phyloP scores from a whole-genome alignment of 768 basidiomycete genomes.

The Boletus sensibilis region DNA sequence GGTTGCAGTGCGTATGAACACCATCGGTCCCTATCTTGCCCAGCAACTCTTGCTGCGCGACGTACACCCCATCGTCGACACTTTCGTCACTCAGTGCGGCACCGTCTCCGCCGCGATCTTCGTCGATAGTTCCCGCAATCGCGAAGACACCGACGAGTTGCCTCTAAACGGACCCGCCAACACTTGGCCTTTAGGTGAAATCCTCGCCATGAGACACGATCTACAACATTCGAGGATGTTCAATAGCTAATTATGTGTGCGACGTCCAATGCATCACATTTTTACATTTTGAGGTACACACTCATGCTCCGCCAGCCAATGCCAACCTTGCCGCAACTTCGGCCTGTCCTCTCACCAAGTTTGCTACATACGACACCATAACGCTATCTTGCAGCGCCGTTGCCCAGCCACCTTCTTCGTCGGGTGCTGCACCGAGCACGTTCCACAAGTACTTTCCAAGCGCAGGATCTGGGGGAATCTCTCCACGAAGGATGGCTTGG shows the following conservation, averaged over 20 bases:
- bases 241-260: slow-evolving; percentile 53
- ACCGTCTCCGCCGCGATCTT: slow-evolving; percentile 49
- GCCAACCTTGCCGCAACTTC: slow-evolving; percentile 88
- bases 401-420: slow-evolving; percentile 75
- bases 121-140: slow-evolving; percentile 6
- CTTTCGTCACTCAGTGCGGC: slow-evolving; percentile 46
- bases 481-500: slow-evolving; percentile 73
- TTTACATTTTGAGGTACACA: slow-evolving; percentile 5
- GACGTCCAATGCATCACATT: background rate
- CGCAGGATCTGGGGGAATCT: slow-evolving; percentile 74
- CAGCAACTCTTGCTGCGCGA: slow-evolving; percentile 83
- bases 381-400: slow-evolving; percentile 84
- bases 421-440: slow-evolving; percentile 69
- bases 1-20: slow-evolving; percentile 88
- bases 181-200: slow-evolving; percentile 96
- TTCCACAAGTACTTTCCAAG: slow-evolving; percentile 92
- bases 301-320: slow-evolving; percentile 49
- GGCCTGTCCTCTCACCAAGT: slow-evolving; percentile 89
- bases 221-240: slow-evolving; percentile 95
- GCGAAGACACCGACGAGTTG: slow-evolving; percentile 14
- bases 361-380: slow-evolving; percentile 93
- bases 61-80: slow-evolving; percentile 63
- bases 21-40: slow-evolving; percentile 87
- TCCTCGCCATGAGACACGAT: slow-evolving; percentile 87
- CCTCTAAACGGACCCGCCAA: slow-evolving; percentile 67